These are phyloP conservation scores for Leccinum fuscescens DNA, from an alignment of 1,284 basidiomycete species.

Conservation along the genomic window DNA sequence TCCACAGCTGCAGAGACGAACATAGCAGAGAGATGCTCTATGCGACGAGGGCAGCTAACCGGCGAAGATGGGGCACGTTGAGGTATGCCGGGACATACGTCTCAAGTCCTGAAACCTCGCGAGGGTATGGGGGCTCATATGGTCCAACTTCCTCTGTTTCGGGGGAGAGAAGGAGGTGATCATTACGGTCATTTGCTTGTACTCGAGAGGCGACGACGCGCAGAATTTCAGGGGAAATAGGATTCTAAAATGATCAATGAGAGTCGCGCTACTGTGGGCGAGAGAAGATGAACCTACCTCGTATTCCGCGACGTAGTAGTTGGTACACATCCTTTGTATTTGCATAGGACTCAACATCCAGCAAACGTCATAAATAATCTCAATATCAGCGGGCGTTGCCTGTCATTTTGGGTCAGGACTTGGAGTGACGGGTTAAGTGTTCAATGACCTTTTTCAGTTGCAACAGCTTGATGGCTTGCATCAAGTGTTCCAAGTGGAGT, in stretches of 20 bases:
- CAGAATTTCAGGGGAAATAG: slow-evolving; percentile 91
- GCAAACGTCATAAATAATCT: slow-evolving; percentile 99
- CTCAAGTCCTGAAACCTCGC: too few species aligned
- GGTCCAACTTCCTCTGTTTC: too few species aligned
- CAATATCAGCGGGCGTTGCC: slow-evolving; percentile 91
- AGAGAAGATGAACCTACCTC: slow-evolving; percentile 57
- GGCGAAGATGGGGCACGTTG: too few species aligned
- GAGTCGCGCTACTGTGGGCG: slow-evolving; percentile 4
- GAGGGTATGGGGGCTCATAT: too few species aligned
- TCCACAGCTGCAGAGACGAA: too few species aligned
- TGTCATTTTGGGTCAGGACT: slow-evolving; percentile 33
- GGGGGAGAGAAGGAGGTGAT: too few species aligned
- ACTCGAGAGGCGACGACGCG: slow-evolving; percentile 56
- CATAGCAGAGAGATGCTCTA: too few species aligned
- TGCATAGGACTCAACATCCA: slow-evolving; percentile 99
- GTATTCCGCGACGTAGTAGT: slow-evolving; percentile 98
- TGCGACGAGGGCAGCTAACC: too few species aligned
- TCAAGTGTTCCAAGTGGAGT: slow-evolving; percentile 95
- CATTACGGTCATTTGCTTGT: too few species aligned
- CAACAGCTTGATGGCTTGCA: slow-evolving; percentile 98
- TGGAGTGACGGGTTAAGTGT: not conserved
- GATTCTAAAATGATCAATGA: slow-evolving; percentile 56
- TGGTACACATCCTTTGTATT: slow-evolving; percentile 97
- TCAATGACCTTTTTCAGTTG: slow-evolving; percentile 92
- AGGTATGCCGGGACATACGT: too few species aligned